These are phyloP conservation scores for Yamadazyma ubonensis DNA, from an alignment of 805 yeast species.

Conservation along the genomic window DNA sequence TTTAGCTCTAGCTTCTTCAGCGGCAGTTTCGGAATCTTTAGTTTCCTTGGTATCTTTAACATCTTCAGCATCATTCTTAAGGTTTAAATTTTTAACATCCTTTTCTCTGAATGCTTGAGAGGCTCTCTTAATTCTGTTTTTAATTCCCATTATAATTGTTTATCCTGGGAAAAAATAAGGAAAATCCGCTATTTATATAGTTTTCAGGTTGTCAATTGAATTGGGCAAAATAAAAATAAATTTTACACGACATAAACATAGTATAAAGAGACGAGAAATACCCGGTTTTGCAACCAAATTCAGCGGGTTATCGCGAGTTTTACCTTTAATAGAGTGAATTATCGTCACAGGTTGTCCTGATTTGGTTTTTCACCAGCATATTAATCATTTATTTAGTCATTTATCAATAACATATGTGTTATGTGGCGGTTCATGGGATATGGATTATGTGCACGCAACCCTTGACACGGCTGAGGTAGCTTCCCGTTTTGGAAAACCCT, in stretches of 20 bases:
- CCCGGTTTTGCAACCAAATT: neutral
- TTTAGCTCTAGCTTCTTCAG: conserved; percentile 5
- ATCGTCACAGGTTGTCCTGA: no score
- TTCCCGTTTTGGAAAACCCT: neutral
- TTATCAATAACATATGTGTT: no score
- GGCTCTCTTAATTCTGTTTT: conserved; percentile 39
- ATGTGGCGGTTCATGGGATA: neutral
- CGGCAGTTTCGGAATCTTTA: conserved; percentile 11
- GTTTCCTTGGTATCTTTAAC: conserved; percentile 5
- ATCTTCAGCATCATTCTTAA: conserved; percentile 5
- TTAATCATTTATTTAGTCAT: no score
- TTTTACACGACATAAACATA: neutral
- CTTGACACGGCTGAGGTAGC: neutral
- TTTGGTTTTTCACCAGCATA: no score
- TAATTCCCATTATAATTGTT: conserved; percentile 29
- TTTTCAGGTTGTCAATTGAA: conserved; percentile 5
- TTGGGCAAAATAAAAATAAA: conserved; percentile 6
- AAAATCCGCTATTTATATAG: conserved; percentile 6
- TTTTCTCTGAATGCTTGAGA: conserved; percentile 34
- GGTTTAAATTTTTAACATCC: conserved; percentile 21
- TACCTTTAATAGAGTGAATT: no score
- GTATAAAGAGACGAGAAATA: neutral
- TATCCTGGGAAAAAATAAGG: neutral
- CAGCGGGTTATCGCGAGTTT: neutral
- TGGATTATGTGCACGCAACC: neutral